Percentiles rank a stretch among this genome's conserved stretches.
phyloP scores from a whole-genome alignment of 2,329 filamentous ascomycete species.

The Epichloe sp. region DNA sequence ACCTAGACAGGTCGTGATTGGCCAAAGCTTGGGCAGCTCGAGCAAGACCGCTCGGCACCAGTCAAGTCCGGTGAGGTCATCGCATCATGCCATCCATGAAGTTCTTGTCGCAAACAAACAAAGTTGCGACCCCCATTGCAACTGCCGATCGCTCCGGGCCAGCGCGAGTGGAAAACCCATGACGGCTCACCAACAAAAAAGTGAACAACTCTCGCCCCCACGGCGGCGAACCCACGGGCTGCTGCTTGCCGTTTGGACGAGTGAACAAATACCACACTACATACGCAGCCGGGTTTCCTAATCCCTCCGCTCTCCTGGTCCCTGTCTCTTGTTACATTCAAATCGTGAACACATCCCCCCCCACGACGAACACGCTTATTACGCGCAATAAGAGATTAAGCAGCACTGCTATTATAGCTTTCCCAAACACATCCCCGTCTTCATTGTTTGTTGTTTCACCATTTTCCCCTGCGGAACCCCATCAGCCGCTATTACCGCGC shows the following conservation, averaged over 20 bases:
- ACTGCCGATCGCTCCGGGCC: conserved; percentile 6
- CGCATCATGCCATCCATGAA: not conserved
- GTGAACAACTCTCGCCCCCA: too few relatives aligned
- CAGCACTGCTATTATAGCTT: not conserved
- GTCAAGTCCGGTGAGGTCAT: conserved; percentile 7
- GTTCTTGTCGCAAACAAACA: not conserved
- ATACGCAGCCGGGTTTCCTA: too few relatives aligned
- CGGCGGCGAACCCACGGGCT: too few relatives aligned
- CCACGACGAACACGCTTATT: too few relatives aligned
- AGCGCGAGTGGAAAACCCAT: not conserved
- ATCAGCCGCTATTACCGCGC: not conserved
- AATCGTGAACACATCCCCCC: too few relatives aligned
- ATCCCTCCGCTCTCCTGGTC: too few relatives aligned
- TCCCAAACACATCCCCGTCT: not conserved
- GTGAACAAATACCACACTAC: not conserved
- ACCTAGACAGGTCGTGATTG: not conserved
- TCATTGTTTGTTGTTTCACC: not conserved
- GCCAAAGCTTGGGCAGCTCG: not conserved
- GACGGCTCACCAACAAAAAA: too few relatives aligned
- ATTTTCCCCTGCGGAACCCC: not conserved
- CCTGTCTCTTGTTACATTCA: too few relatives aligned
- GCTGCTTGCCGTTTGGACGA: not conserved
- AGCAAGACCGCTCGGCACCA: not conserved
- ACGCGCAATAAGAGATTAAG: not conserved
- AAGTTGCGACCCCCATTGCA: not conserved